phyloP scores from a whole-genome alignment of 768 basidiomycete genomes.

The Arthromyces matolae region DNA sequence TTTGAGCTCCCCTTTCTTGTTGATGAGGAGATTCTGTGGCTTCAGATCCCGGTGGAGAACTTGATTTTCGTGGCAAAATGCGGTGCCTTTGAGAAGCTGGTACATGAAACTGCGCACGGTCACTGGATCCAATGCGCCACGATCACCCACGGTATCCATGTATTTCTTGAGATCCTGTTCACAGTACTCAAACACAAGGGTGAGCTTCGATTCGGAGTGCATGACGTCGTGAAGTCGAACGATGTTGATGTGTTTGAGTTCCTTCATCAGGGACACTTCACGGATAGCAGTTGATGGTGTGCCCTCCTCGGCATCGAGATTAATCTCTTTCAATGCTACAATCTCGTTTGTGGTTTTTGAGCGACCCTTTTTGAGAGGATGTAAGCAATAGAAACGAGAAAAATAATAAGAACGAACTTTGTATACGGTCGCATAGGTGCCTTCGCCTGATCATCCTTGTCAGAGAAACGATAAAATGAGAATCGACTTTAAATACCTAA shows the following conservation, averaged over 20 bases:
- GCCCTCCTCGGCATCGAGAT: slow-evolving; percentile 98
- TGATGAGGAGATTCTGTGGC: slow-evolving; percentile 97
- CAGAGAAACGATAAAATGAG: slow-evolving; percentile 19
- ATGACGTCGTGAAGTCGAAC: slow-evolving; percentile 98
- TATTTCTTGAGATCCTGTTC: slow-evolving; percentile 99
- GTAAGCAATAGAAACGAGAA: not conserved
- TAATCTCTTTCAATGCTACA: slow-evolving; percentile 97
- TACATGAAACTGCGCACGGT: slow-evolving; percentile 98
- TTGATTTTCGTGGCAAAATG: slow-evolving; percentile 98
- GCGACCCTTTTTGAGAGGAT: slow-evolving; percentile 58
- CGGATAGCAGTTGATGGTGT: slow-evolving; percentile 98
- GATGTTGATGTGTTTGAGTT: slow-evolving; percentile 98
- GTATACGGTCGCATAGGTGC: slow-evolving; percentile 96
- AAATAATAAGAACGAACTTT: slow-evolving; percentile 52
- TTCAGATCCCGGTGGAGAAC: slow-evolving; percentile 97
- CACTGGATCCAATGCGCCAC: slow-evolving; percentile 86
- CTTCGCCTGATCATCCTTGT: slow-evolving; percentile 73
- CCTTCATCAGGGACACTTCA: slow-evolving; percentile 99
- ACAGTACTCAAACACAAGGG: slow-evolving; percentile 97
- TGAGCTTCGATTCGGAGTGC: slow-evolving; percentile 96
- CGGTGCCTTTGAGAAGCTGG: slow-evolving; percentile 94
- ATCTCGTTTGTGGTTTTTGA: slow-evolving; percentile 98
- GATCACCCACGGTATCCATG: slow-evolving; percentile 97
- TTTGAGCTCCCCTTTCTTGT: slow-evolving; percentile 94
- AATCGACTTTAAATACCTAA: slow-evolving; percentile 46